Base-by-base conservation (phyloP, 2,329 filamentous ascomycete genomes). In the Purpureocillium lavendulum region DNA sequence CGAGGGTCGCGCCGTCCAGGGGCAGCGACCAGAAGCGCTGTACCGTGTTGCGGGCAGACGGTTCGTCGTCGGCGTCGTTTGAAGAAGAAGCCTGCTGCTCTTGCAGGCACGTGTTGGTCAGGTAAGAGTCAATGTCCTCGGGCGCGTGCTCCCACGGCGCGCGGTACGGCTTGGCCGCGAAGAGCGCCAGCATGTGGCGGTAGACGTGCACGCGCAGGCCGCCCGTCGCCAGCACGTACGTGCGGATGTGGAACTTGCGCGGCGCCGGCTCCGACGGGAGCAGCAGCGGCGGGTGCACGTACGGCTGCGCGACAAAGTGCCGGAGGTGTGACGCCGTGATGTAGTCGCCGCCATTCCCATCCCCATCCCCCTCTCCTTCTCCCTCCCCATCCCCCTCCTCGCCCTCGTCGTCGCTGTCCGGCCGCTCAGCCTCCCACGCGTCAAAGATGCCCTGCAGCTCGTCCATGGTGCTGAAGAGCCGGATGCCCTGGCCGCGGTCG, bases 41-140 rank as follows among this genome's bases (percentile, higher is more conserved):
- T 9, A 95, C 88, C 12, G 76, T 79, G 38, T 79, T 80, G 46
- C 79, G n/a, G n/a, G n/a, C n/a, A n/a, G n/a, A n/a, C n/a, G n/a
- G n/a, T n/a, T n/a, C n/a, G n/a, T n/a, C n/a, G n/a, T n/a, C n/a
- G n/a, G n/a, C n/a, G n/a, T n/a, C n/a, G n/a, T n/a, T n/a, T n/a
- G n/a, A n/a, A n/a, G n/a, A n/a, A n/a, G n/a, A n/a, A n/a, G n/a
- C n/a, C 26, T 16, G 10, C n/a, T 16, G 72, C 39, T 75, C 73
- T 59, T 97, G 92, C 2, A 96, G 77, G 59, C 92, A 98, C 2
- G 92, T 97, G 60, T 98, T 98, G 33, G 92, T 98, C 3, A 98
- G 73, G 57, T 96, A 92, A 1, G 80, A 73, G 36, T 79, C 77
- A 6, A 95, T 75, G 49, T 68, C 62, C 32, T 58, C 54, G 24